Evolutionary conservation across 1,284 basidiomycete genomes (phyloP).

Genomic region (Cutaneotrichosporon arboriforme): DNA sequence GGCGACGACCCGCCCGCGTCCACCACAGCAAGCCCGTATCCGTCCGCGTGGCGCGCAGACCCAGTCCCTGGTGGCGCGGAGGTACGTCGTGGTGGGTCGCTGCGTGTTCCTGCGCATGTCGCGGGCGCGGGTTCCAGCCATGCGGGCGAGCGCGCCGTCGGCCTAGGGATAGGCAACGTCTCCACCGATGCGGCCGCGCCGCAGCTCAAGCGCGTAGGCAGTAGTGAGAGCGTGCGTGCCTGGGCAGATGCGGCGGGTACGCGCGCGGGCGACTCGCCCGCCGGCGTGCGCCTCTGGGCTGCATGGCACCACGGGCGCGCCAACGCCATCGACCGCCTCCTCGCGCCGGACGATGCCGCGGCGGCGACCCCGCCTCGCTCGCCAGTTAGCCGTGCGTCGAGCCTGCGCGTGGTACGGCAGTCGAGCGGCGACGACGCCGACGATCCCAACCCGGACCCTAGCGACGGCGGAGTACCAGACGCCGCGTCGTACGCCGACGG

Average conservation of each 20-base stretch:
- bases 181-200: conserved; percentile 20
- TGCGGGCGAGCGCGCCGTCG: neutral
- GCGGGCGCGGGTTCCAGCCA: neutral
- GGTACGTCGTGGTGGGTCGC: conserved; percentile 28
- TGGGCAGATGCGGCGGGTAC: conserved; percentile 19
- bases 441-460: neutral
- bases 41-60: conserved; percentile 31
- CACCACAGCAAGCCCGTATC: conserved; percentile 29
- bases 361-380: neutral
- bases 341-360: neutral
- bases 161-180: conserved; percentile 19
- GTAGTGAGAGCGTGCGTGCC: conserved; percentile 32
- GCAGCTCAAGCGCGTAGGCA: conserved; percentile 20
- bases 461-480: too few relatives aligned
- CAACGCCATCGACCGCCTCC: conserved; percentile 7
- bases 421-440: neutral
- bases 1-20: conserved; percentile 9
- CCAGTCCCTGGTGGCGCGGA: conserved; percentile 7
- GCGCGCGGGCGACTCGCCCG: conserved; percentile 5
- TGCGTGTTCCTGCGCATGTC: conserved; percentile 22
- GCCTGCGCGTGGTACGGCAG: neutral
- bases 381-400: neutral
- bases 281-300: conserved; percentile 34
- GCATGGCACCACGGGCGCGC: conserved; percentile 25
- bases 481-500: conserved; percentile 31